These are phyloP conservation scores for Xylaria sp. DNA, from an alignment of 2,329 filamentous ascomycete genomes.

Conservation along the genomic window DNA sequence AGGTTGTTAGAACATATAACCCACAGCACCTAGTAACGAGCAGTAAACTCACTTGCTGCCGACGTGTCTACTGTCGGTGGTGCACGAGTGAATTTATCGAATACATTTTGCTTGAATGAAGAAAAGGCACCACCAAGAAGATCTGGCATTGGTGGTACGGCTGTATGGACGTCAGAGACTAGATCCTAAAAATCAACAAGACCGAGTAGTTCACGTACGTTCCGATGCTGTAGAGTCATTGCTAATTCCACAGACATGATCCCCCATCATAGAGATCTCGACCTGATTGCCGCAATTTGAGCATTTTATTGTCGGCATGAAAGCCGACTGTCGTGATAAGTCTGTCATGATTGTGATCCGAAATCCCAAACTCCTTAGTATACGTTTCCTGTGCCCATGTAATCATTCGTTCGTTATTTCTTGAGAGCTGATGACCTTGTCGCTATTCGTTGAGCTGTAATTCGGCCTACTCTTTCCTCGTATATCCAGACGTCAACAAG, in stretches of 20 bases:
- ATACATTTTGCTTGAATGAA: constrained; percentile 52
- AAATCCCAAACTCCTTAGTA: constrained; percentile 26
- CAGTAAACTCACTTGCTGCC: constrained; percentile 65
- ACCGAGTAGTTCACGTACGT: constrained; percentile 49
- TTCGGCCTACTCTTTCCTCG: constrained; percentile 25
- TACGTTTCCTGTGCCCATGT: constrained; percentile 32
- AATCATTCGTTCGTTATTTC: constrained; percentile 36
- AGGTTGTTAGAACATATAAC: constrained; percentile 49
- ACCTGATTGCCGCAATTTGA: constrained; percentile 82
- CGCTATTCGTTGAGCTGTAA: constrained; percentile 37
- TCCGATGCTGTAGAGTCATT: constrained; percentile 56
- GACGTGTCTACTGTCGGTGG: constrained; percentile 67
- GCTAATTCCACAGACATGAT: constrained; percentile 75
- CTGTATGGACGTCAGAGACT: constrained; percentile 42
- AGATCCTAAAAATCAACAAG: not conserved
- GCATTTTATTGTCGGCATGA: constrained; percentile 88
- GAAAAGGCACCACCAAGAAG: constrained; percentile 53
- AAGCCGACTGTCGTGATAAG: constrained; percentile 69
- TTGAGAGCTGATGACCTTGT: constrained; percentile 26
- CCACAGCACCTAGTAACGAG: not conserved
- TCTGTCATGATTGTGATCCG: constrained; percentile 56
- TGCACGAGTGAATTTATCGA: constrained; percentile 56
- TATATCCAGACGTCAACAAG: constrained; percentile 18
- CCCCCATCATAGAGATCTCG: constrained; percentile 86
- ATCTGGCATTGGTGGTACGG: constrained; percentile 46